Base-by-base conservation (phyloP, 805 yeast species). In the Isabelozyma gotoi region DNA sequence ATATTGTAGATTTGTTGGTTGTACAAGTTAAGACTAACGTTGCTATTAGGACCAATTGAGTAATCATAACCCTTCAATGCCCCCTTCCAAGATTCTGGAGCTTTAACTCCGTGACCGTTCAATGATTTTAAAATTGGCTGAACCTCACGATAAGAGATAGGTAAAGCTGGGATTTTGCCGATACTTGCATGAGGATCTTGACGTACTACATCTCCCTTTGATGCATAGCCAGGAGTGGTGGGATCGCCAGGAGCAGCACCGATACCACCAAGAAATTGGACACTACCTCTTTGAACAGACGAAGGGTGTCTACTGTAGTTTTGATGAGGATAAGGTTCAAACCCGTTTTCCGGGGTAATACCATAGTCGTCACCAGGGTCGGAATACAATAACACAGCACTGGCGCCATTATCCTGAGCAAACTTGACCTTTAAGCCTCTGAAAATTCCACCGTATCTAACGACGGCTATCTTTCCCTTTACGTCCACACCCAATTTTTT, bases 221-320 rank as follows among this genome's bases (percentile, higher is more conserved):
- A 78, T 2, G 88, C 76, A 65, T 78, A 80, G 3, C 88, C 88
- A 6, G 88, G 88, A 2, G 90, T 83, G 0, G 90, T 81, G 29
- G 91, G 91, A 56, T 85, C 92, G 10, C 91, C 91, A 0, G 90
- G 88, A 40, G 73, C 71, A 24, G 67, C 55, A 6, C 71, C 73
- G 4, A 55, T 50, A 60, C 61, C 4, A 85, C 74, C 24, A 84
- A 63, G 31, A 55, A 77, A 85, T 59, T 78, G 80, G 4, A 83
- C 86, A 35, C 88, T 81, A 1, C 94, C 94, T 52, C 94, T 73
- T 66, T 86, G 91, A 21, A 87, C 83, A 11, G 85, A 68, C 5
- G 85, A 78, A 31, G 91, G 91, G 57, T 86, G 81, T 49, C 94
- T 74, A 0, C 91, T 90, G 1, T 85, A 85, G 2, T 94, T 94